A percentile compares a stretch with the other conserved stretches of the same genome.
Evolutionary conservation across 495 filamentous ascomycete species (phyloP).

Genomic region (Tirmania nivea): DNA sequence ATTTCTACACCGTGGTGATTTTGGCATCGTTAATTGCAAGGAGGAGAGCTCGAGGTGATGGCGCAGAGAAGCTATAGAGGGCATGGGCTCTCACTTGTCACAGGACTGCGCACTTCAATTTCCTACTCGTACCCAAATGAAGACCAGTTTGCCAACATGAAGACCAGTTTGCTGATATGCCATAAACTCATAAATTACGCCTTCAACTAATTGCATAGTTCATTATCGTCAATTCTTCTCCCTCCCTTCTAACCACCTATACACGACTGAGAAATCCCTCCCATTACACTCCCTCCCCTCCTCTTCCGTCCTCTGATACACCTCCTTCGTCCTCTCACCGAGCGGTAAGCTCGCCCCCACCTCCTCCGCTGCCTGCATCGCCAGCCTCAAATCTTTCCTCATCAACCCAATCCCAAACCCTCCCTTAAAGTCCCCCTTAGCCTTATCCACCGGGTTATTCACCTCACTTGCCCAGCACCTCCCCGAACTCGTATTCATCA

Average conservation of each 20-base stretch:
- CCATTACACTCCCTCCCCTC: constrained; percentile 35
- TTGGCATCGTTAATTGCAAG: too few relatives aligned
- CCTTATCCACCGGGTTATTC: constrained; percentile 83
- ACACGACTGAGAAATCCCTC: constrained; percentile 71
- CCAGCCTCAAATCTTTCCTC: constrained; percentile 60
- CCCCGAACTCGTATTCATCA: constrained; percentile 73
- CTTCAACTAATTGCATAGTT: too few relatives aligned
- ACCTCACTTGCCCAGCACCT: constrained; percentile 80
- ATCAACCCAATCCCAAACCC: constrained; percentile 71
- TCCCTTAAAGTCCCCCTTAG: constrained; percentile 50
- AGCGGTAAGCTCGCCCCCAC: constrained; percentile 43
- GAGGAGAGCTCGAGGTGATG: too few relatives aligned
- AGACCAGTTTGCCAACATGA: too few relatives aligned
- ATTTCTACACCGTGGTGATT: too few relatives aligned
- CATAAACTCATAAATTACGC: too few relatives aligned
- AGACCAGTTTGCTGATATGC: too few relatives aligned
- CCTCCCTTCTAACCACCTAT: constrained; percentile 42
- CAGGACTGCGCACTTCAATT: too few relatives aligned
- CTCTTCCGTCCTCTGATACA: constrained; percentile 33
- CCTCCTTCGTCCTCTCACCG: constrained; percentile 37
- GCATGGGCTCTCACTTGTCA: too few relatives aligned
- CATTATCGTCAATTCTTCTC: constrained; percentile 15
- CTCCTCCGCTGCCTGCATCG: constrained; percentile 48
- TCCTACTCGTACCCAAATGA: too few relatives aligned
- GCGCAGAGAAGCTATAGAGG: too few relatives aligned